Base-by-base conservation (phyloP, 2,329 filamentous ascomycete species). In the Botryotinia narcissicola region DNA sequence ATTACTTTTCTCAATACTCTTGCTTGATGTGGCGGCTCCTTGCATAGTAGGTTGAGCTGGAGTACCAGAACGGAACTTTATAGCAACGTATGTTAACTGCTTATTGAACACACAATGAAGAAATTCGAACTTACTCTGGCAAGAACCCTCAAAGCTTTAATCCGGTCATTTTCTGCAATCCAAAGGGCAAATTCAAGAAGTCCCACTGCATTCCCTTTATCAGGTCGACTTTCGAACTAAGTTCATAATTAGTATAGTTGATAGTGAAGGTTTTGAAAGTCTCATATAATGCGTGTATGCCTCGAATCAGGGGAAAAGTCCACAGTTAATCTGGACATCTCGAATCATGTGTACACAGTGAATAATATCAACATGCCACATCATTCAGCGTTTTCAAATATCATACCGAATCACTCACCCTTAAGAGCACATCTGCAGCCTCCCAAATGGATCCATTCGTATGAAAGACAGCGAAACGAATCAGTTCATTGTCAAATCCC, bases 61-160 rank as follows among this genome's bases (percentile, higher is more conserved):
- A 18, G 32, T 32, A 37, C 44, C 46, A 67, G 64, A 51, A 20
- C 64, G 32, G 32, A 35, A 67, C 44, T 46, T 32, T 32, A 46
- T 4, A 12, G 18, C 4, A 46, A 46, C n/a, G 46, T 5, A 25
- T 64, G 29, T 46, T 64, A 64, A n/a, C 40, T 64, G 1, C 44
- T n/a, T 25, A 5, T 4, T 20, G 4, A 48, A n/a, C 44, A 18
- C 10, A 14, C 44, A 37, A n/a, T 14, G 1, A 46, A n/a, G 25
- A 2, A 14, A 32, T 20, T 16, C 10, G 35, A 32, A 57, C 66
- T 40, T 32, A 69, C 66, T 40, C 18, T 40, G 25, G 48, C 35
- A 29, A 69, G 66, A 69, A 42, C 22, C 20, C 22, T 69, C 32
- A 59, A 29, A 59, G 66, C 66, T 54, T 59, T 40, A 16, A 69